phyloP scores from a whole-genome alignment of 1,284 basidiomycete species.

The Athelia psychrophila region DNA sequence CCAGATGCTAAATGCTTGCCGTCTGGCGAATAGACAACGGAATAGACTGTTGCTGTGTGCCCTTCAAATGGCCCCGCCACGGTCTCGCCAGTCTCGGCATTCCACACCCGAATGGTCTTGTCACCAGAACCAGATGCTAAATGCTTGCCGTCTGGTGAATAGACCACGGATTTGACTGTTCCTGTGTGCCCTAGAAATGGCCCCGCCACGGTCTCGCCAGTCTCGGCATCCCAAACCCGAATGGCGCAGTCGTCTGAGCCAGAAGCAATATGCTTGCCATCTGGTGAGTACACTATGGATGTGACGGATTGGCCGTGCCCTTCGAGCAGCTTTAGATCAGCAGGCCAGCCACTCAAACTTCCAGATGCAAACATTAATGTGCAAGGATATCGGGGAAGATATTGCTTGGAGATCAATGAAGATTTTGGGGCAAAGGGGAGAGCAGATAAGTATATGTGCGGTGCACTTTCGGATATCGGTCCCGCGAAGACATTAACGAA shows the following conservation, averaged over 20 bases:
- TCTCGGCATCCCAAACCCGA: slow-evolving; percentile 12
- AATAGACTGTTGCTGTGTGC: not conserved
- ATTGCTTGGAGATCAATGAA: not conserved
- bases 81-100: slow-evolving; percentile 4
- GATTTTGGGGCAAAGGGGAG: slow-evolving; percentile 13
- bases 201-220: not conserved
- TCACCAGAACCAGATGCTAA: slow-evolving; percentile 17
- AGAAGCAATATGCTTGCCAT: slow-evolving; percentile 13
- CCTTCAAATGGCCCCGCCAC: not conserved
- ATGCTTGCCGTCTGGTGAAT: slow-evolving; percentile 12
- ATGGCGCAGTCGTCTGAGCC: slow-evolving; percentile 8
- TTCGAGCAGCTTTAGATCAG: slow-evolving; percentile 1
- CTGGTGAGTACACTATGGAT: slow-evolving; percentile 10
- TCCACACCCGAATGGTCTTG: slow-evolving; percentile 10
- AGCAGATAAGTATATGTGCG: slow-evolving; percentile 22
- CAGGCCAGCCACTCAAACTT: not conserved
- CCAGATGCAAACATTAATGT: not conserved
- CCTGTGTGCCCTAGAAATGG: not conserved
- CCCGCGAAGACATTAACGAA: slow-evolving; percentile 11
- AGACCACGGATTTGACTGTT: slow-evolving; percentile 6
- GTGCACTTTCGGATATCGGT: slow-evolving; percentile 11
- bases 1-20: slow-evolving; percentile 15
- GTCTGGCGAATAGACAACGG: slow-evolving; percentile 14
- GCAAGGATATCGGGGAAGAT: not conserved
- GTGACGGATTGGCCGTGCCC: slow-evolving; percentile 5